These are phyloP conservation scores for Cytospora leucostoma DNA, from an alignment of 2,329 filamentous ascomycete species.

Conservation along the genomic window DNA sequence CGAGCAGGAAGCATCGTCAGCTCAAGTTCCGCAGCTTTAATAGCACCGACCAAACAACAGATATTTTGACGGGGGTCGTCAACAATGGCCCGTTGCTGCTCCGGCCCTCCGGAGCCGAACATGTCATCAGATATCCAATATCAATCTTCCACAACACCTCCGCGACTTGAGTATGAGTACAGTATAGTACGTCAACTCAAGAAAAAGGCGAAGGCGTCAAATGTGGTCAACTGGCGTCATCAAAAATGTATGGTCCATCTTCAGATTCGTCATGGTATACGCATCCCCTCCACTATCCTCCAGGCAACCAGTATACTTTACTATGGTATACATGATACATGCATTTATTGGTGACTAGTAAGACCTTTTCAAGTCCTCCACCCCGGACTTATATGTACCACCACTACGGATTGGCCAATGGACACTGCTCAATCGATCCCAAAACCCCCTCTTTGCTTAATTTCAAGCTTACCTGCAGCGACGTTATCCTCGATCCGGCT, in stretches of 20 bases:
- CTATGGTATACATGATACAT: neutral
- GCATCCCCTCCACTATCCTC: neutral
- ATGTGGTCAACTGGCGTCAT: neutral
- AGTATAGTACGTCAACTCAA: too few species aligned
- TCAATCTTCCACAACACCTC: neutral
- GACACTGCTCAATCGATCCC: neutral
- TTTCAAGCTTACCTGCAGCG: constrained; percentile 25
- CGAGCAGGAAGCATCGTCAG: constrained; percentile 2
- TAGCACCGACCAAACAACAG: constrained; percentile 5
- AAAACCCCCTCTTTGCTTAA: constrained; percentile 5
- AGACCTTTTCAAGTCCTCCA: constrained; percentile 21
- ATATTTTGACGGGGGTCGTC: neutral
- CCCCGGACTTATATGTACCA: neutral
- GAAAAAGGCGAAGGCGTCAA: neutral
- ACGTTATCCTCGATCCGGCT: constrained; percentile 19
- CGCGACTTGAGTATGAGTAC: neutral
- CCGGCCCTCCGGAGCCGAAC: neutral
- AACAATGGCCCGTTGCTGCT: neutral
- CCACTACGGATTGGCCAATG: constrained; percentile 14
- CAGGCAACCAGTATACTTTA: neutral
- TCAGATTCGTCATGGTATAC: constrained; percentile 23
- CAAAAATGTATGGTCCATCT: neutral
- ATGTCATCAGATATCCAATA: neutral
- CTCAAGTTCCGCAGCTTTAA: neutral
- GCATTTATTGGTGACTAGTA: neutral